Base-by-base conservation (phyloP, 192 early-diverging fungal species). In the Gonapodya prolifera region DNA sequence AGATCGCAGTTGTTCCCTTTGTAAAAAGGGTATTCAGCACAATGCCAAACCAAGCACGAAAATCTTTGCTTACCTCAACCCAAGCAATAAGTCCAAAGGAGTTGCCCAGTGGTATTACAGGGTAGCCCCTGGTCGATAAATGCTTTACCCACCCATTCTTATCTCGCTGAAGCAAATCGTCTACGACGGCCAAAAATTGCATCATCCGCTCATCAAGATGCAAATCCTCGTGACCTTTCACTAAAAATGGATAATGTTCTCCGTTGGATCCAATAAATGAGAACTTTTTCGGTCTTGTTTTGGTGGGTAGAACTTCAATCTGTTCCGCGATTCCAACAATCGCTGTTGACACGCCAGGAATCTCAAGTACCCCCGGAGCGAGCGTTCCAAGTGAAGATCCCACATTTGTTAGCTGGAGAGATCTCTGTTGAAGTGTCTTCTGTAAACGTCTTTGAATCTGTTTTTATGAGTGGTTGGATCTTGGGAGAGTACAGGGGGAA, bases 21-120 rank as follows among this genome's bases (percentile, higher is more conserved):
- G n/a, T n/a, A n/a, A n/a, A n/a, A 61, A 61, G 23, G 8, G 45
- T 16, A 61, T 23, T 61, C 45, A 61, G 45, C 23, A 61, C 8
- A 61, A 61, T 16, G 23, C 45, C 45, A 8, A 61, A 16, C 23
- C 45, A 61, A 61, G 8, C 45, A 23, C 8, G 45, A 61, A 23
- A 8, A 61, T 61, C 45, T 16, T n/a, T 23, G 23, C 45, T 16
- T 23, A 61, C 45, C 45, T 95, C 90, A 0, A 98, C 93, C 97
- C 95, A 99, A 78, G 98, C 91, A 77, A 98, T 92, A 89, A 98
- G 93, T 0, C 97, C 97, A 28, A 90, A 92, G 70, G 91, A 89
- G 78, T 91, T 87, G 35, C 95, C 94, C 34, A 98, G 86, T 0
- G 97, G 97, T 30, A 97, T 91, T 0, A 99, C 96, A 61, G 86